Evolutionary conservation across 768 basidiomycete genomes (phyloP).

Genomic region (Russula virescens): DNA sequence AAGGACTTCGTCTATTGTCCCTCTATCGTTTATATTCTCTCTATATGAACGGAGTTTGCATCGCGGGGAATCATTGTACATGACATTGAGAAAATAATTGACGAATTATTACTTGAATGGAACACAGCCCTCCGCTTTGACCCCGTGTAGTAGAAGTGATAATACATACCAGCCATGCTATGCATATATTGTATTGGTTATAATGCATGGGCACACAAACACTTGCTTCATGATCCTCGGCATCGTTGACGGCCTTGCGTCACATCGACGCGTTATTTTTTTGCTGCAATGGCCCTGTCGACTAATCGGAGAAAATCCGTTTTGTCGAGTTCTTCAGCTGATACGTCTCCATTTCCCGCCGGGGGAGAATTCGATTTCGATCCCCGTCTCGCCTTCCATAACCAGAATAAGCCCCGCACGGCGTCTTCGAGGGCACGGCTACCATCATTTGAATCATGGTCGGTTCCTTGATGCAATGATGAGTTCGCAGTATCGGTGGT

Average conservation of each 20-base stretch:
- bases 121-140: no score
- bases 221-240: background rate
- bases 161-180: background rate
- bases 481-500: background rate
- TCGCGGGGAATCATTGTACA: no score
- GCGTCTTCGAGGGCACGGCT: slow-evolving; percentile 13
- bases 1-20: no score
- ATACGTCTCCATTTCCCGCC: background rate
- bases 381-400: slow-evolving; percentile 12
- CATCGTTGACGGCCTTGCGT: background rate
- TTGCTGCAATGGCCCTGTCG: slow-evolving; percentile 5
- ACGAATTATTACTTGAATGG: no score
- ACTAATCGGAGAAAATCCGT: slow-evolving; percentile 17
- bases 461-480: background rate
- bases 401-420: slow-evolving; percentile 12
- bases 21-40: no score
- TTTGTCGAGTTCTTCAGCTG: slow-evolving; percentile 10
- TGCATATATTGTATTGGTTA: no score
- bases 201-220: no score
- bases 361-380: background rate
- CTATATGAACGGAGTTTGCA: no score
- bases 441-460: background rate
- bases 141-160: no score
- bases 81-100: no score
- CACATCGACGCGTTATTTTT: slow-evolving; percentile 1